Conservation (phyloP, 306 rosid species). For the Gastrolobium bilobum region DNA sequence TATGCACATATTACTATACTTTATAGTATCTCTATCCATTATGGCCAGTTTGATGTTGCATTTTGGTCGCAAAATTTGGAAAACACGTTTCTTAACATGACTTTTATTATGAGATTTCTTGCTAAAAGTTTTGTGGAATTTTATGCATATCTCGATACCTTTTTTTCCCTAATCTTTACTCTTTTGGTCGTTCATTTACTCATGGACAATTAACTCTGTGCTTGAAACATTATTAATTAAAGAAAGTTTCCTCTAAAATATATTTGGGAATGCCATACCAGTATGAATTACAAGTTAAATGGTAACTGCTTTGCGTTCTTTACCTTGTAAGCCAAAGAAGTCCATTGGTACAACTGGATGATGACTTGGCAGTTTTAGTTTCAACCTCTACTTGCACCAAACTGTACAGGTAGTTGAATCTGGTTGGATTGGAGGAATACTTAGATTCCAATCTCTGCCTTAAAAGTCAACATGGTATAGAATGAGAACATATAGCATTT, state of each 20-base stretch:
- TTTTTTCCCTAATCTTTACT: not conserved
- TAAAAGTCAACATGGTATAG: constrained; percentile 44
- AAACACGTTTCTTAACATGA: not conserved
- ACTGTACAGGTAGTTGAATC: constrained; percentile 75
- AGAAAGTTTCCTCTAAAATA: constrained; percentile 7
- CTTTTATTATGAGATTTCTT: constrained; percentile 3
- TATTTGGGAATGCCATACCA: constrained; percentile 36
- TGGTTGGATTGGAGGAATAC: constrained; percentile 65
- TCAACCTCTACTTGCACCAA: constrained; percentile 87
- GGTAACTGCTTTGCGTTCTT: constrained; percentile 24
- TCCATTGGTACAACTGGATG: constrained; percentile 98
- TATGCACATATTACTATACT: not conserved
- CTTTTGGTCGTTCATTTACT: not conserved
- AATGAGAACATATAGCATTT: constrained; percentile 41
- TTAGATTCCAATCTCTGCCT: constrained; percentile 89
- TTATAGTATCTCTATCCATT: constrained; percentile 18
- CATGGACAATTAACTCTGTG: not conserved
- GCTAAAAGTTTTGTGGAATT: not conserved
- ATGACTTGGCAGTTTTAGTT: constrained; percentile 77
- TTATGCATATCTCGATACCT: not conserved
- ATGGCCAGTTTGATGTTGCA: constrained; percentile 26
- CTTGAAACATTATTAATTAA: constrained; percentile 1
- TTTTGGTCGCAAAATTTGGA: constrained; percentile 23
- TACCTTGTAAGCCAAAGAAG: constrained; percentile 99
- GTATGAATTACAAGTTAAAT: constrained; percentile 33